phyloP scores from a whole-genome alignment of 306 rosid genomes.

The Cicer bijugum region DNA sequence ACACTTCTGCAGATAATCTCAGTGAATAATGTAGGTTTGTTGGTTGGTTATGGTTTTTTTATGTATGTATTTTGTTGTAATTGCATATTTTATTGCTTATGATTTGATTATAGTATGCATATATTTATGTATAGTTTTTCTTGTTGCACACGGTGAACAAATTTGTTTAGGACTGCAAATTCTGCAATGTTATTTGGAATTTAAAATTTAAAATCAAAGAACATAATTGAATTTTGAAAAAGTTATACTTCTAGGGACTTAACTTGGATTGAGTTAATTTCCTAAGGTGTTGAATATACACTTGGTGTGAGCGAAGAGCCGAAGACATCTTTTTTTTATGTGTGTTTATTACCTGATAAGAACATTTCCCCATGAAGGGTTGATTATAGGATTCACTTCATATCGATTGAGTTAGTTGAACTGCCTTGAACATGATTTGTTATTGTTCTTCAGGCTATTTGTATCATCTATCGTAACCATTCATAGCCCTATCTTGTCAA shows the following conservation, averaged over 20 bases:
- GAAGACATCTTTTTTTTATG: not conserved
- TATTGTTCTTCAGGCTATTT: not conserved
- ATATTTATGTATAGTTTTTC: constrained; percentile 11
- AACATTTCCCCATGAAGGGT: not conserved
- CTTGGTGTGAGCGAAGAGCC: not conserved
- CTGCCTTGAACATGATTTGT: not conserved
- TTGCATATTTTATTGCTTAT: constrained; percentile 34
- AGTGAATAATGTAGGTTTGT: constrained; percentile 51
- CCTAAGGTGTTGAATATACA: not conserved
- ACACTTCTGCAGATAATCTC: constrained; percentile 55
- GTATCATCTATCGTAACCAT: not conserved
- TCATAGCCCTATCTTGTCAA: not conserved
- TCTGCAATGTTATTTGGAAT: not conserved
- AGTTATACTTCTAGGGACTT: constrained; percentile 9
- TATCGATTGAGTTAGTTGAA: constrained; percentile 3
- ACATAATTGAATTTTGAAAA: not conserved
- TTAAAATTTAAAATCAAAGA: not conserved
- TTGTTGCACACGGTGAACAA: constrained; percentile 1
- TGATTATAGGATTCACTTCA: not conserved
- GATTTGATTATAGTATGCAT: constrained; percentile 10
- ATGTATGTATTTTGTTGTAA: not conserved
- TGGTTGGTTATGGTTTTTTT: constrained; percentile 9
- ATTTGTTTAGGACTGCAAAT: constrained; percentile 4
- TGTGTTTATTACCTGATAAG: not conserved
- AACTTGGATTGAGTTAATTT: not conserved